phyloP scores from a whole-genome alignment of 176 grass and related monocot species.

The Aegilops sharonensis region DNA sequence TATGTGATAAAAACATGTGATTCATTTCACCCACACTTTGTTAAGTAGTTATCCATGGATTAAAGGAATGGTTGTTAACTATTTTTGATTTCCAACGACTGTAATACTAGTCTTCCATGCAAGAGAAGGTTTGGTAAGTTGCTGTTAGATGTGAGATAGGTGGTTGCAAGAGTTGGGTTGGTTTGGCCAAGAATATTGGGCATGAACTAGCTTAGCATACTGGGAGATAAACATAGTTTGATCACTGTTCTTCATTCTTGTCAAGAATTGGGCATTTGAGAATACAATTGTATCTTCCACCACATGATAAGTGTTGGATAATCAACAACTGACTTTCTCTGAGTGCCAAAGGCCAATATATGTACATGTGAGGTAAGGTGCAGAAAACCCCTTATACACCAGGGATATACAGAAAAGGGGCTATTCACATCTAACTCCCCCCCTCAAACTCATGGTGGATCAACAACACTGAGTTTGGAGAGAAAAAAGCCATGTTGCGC shows the following conservation, averaged over 20 bases:
- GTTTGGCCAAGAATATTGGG: neutral
- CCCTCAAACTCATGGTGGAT: too few relatives aligned
- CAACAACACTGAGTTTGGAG: too few relatives aligned
- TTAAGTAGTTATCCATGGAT: neutral
- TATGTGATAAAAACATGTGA: conserved; percentile 24
- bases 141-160: neutral
- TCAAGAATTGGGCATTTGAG: neutral
- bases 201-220: neutral
- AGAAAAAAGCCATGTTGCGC: too few relatives aligned
- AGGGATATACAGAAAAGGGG: too few relatives aligned
- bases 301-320: neutral
- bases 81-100: neutral
- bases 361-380: too few relatives aligned
- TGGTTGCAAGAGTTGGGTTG: neutral
- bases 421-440: too few relatives aligned
- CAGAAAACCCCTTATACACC: too few relatives aligned
- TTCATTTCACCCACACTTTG: neutral
- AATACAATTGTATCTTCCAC: neutral
- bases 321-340: too few relatives aligned
- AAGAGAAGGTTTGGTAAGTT: neutral
- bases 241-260: neutral
- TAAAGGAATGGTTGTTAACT: neutral
- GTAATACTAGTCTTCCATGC: neutral
- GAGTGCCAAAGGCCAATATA: too few relatives aligned
- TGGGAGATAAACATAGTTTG: neutral